Percentiles rank a stretch among this genome's conserved stretches.
Evolutionary conservation across 2,329 filamentous ascomycete species (phyloP).

Genomic region (Microascus cirrosus): DNA sequence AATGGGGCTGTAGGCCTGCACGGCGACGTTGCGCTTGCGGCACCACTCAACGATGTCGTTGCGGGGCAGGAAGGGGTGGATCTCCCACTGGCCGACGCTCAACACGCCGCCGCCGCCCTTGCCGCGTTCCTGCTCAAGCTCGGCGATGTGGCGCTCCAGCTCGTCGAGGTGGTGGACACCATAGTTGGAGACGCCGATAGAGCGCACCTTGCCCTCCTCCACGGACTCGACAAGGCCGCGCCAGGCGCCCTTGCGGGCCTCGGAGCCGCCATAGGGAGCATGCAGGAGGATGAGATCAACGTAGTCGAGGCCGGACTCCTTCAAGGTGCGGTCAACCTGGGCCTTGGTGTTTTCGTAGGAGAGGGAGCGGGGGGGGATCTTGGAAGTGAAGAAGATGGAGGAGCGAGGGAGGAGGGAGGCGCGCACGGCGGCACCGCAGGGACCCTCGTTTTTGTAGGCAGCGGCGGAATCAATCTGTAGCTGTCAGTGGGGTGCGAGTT

Average conservation of each 20-base stretch:
- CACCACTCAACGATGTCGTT: slow-evolving; percentile 74
- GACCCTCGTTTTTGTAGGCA: slow-evolving; percentile 38
- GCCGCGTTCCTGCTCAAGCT: slow-evolving; percentile 50
- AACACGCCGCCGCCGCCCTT: slow-evolving; percentile 57
- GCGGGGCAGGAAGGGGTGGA: slow-evolving; percentile 82
- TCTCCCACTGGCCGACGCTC: slow-evolving; percentile 77
- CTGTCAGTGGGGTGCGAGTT: background rate
- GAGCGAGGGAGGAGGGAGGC: slow-evolving; percentile 28
- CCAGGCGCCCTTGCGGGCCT: slow-evolving; percentile 48
- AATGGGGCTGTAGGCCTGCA: slow-evolving; percentile 54
- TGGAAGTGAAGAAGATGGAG: slow-evolving; percentile 45
- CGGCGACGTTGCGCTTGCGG: slow-evolving; percentile 44
- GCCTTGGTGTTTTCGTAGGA: slow-evolving; percentile 53
- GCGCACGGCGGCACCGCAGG: slow-evolving; percentile 32
- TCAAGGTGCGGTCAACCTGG: slow-evolving; percentile 52
- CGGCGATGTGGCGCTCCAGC: slow-evolving; percentile 44
- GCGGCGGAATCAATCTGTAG: slow-evolving; percentile 40
- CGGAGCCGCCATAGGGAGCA: slow-evolving; percentile 45
- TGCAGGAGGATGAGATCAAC: slow-evolving; percentile 58
- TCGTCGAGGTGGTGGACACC: slow-evolving; percentile 52
- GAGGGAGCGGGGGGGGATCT: slow-evolving; percentile 32
- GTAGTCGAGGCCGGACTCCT: slow-evolving; percentile 51
- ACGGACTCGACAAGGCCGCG: slow-evolving; percentile 51
- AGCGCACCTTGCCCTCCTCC: slow-evolving; percentile 49
- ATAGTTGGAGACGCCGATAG: slow-evolving; percentile 55